Conservation (phyloP, 176 grass and related monocot genomes). For the Lolium multiflorum region DNA sequence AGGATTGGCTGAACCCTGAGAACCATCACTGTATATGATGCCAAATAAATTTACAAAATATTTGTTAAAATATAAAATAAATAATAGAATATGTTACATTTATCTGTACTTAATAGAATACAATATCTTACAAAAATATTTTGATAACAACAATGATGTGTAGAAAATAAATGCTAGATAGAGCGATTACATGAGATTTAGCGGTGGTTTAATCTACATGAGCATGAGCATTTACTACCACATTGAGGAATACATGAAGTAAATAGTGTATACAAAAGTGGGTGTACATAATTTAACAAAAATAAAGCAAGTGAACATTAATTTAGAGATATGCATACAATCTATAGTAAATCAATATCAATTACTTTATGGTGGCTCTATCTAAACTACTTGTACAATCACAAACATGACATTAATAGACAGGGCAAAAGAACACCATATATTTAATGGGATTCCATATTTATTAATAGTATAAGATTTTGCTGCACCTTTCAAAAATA, state of each 20-base stretch:
- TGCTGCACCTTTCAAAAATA: neutral
- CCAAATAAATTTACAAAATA: too few species aligned
- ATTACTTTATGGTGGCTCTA: neutral
- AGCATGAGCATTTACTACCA: neutral
- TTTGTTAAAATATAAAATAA: too few species aligned
- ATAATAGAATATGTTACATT: neutral
- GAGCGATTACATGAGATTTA: neutral
- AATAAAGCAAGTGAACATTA: neutral
- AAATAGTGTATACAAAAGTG: neutral
- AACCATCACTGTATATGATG: too few species aligned
- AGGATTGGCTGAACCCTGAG: too few species aligned
- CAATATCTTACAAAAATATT: neutral
- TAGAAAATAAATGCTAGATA: neutral
- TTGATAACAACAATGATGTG: neutral
- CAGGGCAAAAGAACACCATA: neutral
- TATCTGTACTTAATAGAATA: neutral
- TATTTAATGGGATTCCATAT: neutral
- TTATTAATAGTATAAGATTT: neutral
- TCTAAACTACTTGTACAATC: neutral
- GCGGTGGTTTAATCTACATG: neutral
- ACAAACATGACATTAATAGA: neutral
- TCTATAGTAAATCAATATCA: neutral
- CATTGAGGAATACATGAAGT: neutral
- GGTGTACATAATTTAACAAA: neutral
- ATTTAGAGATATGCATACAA: neutral